A percentile compares a stretch with the other conserved stretches of the same genome.
Conservation (phyloP, 305 asterid genomes). For the Fraxinus greggii region DNA sequence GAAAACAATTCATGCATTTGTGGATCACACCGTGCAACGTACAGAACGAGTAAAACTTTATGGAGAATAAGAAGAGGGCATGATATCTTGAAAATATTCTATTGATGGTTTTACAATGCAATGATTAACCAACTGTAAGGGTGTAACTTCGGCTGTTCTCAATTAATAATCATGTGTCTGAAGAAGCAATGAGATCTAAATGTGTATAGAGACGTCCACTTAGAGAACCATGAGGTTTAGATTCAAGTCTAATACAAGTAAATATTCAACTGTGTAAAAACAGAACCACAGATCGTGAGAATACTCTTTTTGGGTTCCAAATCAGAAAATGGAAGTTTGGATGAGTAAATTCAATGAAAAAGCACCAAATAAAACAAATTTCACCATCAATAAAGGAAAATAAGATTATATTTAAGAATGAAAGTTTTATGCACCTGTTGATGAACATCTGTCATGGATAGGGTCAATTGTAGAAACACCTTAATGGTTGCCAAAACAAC, state of each 20-base stretch:
- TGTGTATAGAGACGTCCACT: neutral
- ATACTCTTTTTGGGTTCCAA: constrained; percentile 16
- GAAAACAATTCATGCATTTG: constrained; percentile 8
- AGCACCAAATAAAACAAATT: constrained; percentile 21
- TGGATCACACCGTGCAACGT: neutral
- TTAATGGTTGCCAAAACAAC: constrained; percentile 96
- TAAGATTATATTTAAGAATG: constrained; percentile 4
- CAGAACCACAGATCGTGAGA: neutral
- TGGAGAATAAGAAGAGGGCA: neutral
- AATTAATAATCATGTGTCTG: neutral
- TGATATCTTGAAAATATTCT: constrained; percentile 2
- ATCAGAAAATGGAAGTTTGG: neutral
- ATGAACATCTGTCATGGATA: constrained; percentile 98
- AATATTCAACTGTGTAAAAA: neutral
- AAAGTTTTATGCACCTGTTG: constrained; percentile 71
- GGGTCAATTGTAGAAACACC: constrained; percentile 85
- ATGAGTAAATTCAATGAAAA: constrained; percentile 9
- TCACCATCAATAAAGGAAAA: constrained; percentile 15
- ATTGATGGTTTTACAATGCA: constrained; percentile 4
- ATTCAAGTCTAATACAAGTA: neutral
- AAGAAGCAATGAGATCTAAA: constrained; percentile 10
- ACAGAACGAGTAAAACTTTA: neutral
- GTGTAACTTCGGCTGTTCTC: constrained; percentile 4
- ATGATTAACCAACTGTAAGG: neutral
- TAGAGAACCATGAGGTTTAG: neutral